These are phyloP conservation scores for Boletellus sp. DNA, from an alignment of 1,284 basidiomycete genomes.

Conservation along the genomic window DNA sequence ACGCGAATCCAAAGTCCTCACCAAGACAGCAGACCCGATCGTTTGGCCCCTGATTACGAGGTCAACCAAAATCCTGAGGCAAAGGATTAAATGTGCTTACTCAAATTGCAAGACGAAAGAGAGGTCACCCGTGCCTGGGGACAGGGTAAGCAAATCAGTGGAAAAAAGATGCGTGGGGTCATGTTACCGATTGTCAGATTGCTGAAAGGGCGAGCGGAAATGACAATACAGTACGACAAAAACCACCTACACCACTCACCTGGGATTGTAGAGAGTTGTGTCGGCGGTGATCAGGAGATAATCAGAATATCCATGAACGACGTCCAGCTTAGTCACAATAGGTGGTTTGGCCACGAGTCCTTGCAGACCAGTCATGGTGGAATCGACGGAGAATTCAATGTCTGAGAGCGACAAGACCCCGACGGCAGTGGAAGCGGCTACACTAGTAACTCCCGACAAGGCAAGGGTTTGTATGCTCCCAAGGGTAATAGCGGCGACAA, in stretches of 20 bases:
- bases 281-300: conserved; percentile 72
- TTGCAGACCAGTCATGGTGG: conserved; percentile 64
- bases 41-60: conserved; percentile 39
- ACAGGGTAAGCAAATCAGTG: conserved; percentile 3
- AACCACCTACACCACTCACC: conserved; percentile 34
- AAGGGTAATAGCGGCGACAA: conserved; percentile 65
- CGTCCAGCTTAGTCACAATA: conserved; percentile 60
- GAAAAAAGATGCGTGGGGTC: background rate
- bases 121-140: conserved; percentile 58
- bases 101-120: conserved; percentile 59
- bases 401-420: conserved; percentile 60
- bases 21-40: conserved; percentile 63
- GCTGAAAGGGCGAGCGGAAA: conserved; percentile 34
- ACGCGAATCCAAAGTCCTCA: conserved; percentile 27
- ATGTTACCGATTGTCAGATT: conserved; percentile 64
- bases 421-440: conserved; percentile 66
- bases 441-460: conserved; percentile 59
- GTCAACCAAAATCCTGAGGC: background rate
- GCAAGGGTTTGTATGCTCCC: conserved; percentile 48
- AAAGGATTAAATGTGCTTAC: conserved; percentile 32
- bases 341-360: conserved; percentile 63
- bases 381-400: conserved; percentile 64
- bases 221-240: conserved; percentile 1
- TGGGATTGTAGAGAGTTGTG: conserved; percentile 59
- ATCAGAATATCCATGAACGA: conserved; percentile 65